These are phyloP conservation scores for Luzula sylvatica DNA, from an alignment of 176 grass and related monocot species.

Conservation along the genomic window DNA sequence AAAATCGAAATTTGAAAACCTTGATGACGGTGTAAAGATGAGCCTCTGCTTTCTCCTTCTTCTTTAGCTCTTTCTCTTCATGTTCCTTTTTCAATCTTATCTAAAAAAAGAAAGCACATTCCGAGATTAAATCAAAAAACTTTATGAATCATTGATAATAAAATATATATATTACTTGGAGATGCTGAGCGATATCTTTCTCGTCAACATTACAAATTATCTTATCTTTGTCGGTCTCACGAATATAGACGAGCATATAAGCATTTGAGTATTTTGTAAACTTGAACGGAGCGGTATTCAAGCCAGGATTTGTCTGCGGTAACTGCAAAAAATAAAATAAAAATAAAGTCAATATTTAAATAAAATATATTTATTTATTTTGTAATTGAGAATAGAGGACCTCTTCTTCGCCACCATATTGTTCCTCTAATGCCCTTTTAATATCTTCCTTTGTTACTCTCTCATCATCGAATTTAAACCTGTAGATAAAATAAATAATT, in stretches of 20 bases:
- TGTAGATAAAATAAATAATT: conserved; percentile 17
- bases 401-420: conserved; percentile 99
- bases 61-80: conserved; percentile 90
- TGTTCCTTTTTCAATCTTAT: conserved; percentile 94
- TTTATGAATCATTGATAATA: no score
- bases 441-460: conserved; percentile 94
- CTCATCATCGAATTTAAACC: conserved; percentile 99
- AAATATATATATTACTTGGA: conserved; percentile 50
- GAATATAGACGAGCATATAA: conserved; percentile 99
- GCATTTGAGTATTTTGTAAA: conserved; percentile 99
- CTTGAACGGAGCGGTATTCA: conserved; percentile 96
- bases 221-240: conserved; percentile 96
- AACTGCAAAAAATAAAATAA: conserved; percentile 43
- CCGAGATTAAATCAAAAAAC: conserved; percentile 10
- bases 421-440: conserved; percentile 89
- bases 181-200: conserved; percentile 95
- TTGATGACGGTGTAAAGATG: conserved; percentile 98
- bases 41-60: conserved; percentile 98
- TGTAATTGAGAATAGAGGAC: conserved; percentile 30
- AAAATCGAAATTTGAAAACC: conserved; percentile 31
- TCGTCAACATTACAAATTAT: conserved; percentile 95
- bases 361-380: background rate
- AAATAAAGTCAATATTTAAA: conserved; percentile 16
- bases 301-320: conserved; percentile 89
- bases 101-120: conserved; percentile 27